These are phyloP conservation scores for Aspergillus felis DNA, from an alignment of 2,329 filamentous ascomycete species.

Conservation along the genomic window DNA sequence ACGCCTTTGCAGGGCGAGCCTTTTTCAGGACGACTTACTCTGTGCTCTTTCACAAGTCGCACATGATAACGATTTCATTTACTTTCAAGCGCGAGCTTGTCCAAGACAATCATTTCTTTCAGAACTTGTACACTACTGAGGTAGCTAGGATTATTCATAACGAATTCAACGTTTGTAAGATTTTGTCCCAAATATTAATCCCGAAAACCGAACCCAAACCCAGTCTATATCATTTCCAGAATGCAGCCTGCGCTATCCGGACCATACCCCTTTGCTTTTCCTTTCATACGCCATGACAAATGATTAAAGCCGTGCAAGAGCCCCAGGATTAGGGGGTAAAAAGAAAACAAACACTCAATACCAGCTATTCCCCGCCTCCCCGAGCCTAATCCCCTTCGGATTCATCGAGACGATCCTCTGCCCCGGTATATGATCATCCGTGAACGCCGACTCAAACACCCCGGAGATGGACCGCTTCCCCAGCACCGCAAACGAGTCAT, in stretches of 20 bases:
- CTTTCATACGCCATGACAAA: neutral
- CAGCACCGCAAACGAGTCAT: slow-evolving; percentile 52
- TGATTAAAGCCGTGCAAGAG: neutral
- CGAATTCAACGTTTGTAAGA: neutral
- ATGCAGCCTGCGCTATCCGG: neutral
- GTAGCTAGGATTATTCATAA: neutral
- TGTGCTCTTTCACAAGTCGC: neutral
- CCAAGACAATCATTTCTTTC: neutral
- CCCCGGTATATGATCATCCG: slow-evolving; percentile 52
- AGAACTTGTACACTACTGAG: neutral
- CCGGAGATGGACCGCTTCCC: slow-evolving; percentile 56
- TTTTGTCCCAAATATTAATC: no score
- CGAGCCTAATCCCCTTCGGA: slow-evolving; percentile 50
- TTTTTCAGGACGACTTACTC: neutral
- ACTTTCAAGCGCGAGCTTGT: neutral
- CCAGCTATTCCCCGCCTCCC: slow-evolving; percentile 56
- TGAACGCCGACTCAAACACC: slow-evolving; percentile 56
- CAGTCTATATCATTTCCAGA: neutral
- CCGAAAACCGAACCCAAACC: neutral
- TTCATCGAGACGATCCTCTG: slow-evolving; percentile 58
- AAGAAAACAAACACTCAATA: slow-evolving; percentile 41
- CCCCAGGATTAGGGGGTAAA: neutral
- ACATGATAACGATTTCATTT: neutral
- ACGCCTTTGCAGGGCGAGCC: neutral
- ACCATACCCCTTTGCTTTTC: neutral